Evolutionary conservation across 2,329 filamentous ascomycete species (phyloP).

Genomic region (Hymenoscyphus fructigenus): DNA sequence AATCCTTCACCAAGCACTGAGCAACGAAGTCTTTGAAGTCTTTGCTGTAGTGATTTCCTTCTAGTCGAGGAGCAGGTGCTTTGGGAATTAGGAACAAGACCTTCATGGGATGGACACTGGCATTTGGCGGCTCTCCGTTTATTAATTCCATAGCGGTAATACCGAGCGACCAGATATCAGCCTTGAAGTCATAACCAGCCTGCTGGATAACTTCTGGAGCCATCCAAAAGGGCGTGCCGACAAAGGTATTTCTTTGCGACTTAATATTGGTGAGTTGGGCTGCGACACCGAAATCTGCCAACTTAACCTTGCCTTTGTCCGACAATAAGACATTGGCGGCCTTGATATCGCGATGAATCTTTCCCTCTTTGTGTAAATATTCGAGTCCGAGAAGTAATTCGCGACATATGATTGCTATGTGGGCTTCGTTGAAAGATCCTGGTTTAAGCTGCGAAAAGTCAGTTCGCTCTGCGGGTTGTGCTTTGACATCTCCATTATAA

Average conservation of each 20-base stretch:
- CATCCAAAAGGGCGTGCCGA: slow-evolving; percentile 98
- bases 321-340: slow-evolving; percentile 95
- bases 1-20: slow-evolving; percentile 88
- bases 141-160: slow-evolving; percentile 91
- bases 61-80: slow-evolving; percentile 77
- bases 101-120: slow-evolving; percentile 88
- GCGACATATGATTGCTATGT: slow-evolving; percentile 92
- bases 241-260: slow-evolving; percentile 94
- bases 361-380: slow-evolving; percentile 90
- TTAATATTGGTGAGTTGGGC: slow-evolving; percentile 97
- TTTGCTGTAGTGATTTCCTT: slow-evolving; percentile 76
- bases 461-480: slow-evolving; percentile 13
- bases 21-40: slow-evolving; percentile 95
- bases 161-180: slow-evolving; percentile 89
- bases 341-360: slow-evolving; percentile 96
- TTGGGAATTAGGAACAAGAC: slow-evolving; percentile 90
- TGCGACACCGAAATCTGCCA: slow-evolving; percentile 95
- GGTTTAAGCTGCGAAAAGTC: slow-evolving; percentile 70
- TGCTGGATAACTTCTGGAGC: slow-evolving; percentile 92
- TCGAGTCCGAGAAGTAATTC: slow-evolving; percentile 87
- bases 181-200: slow-evolving; percentile 80
- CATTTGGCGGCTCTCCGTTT: slow-evolving; percentile 84
- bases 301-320: slow-evolving; percentile 84
- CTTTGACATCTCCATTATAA: slow-evolving; percentile 7
- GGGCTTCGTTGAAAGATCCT: slow-evolving; percentile 80